Evolutionary conservation across 805 yeast genomes (phyloP).

Genomic region (Starmera pachycereana): DNA sequence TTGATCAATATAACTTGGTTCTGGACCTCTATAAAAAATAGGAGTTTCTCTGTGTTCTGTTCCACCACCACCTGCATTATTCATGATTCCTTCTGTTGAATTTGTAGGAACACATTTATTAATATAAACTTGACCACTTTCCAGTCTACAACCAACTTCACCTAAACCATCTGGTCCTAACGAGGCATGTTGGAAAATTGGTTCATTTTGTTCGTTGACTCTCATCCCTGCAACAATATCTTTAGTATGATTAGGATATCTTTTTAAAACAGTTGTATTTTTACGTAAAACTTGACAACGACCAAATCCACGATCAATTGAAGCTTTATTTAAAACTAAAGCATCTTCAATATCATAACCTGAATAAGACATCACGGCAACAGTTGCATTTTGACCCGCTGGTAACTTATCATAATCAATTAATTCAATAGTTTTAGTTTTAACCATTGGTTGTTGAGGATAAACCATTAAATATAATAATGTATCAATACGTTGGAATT

Average conservation of each 20-base stretch:
- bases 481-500: conserved; percentile 91
- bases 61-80: conserved; percentile 16
- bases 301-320: conserved; percentile 94
- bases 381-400: conserved; percentile 98
- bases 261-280: conserved; percentile 79
- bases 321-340: conserved; percentile 83
- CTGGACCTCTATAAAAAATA: conserved; percentile 87
- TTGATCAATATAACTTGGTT: conserved; percentile 90
- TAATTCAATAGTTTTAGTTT: conserved; percentile 91
- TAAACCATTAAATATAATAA: conserved; percentile 91
- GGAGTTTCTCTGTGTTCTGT: conserved; percentile 83
- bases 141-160: conserved; percentile 86
- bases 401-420: conserved; percentile 94
- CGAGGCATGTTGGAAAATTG: conserved; percentile 78
- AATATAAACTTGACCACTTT: conserved; percentile 87
- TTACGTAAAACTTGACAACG: conserved; percentile 93
- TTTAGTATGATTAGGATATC: conserved; percentile 88
- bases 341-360: conserved; percentile 99
- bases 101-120: conserved; percentile 89
- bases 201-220: conserved; percentile 69
- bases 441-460: conserved; percentile 99
- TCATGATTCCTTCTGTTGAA: conserved; percentile 48
- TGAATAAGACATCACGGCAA: conserved; percentile 97
- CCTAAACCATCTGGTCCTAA: conserved; percentile 95
- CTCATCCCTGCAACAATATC: conserved; percentile 91